Base-by-base conservation (phyloP, 148 eudicot genomes). In the Camellia japonica region DNA sequence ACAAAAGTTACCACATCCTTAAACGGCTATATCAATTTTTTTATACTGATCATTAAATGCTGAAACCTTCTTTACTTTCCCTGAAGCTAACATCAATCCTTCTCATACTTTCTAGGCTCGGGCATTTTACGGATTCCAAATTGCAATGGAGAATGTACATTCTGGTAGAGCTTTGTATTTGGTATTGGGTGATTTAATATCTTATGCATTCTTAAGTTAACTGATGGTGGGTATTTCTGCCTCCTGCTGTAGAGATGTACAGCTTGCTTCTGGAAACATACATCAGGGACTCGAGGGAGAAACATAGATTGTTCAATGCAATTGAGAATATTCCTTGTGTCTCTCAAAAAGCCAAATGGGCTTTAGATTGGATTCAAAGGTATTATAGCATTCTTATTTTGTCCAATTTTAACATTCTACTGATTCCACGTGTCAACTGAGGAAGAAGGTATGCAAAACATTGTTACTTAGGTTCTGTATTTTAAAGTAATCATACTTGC, bases 91-190 rank as follows among this genome's bases (percentile, higher is more conserved):
- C 60, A 55, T 44, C 12, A 30, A 51, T 41, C 61, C 54, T 80
- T 80, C 42, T 61, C 75, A 3, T 46, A 63, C 14, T 73, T 77
- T 15, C 68, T 67, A 93, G 97, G 98, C 98, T 58, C 92, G 96
- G n/a, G 98, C 98, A 73, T 94, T 94, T 78, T 94, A 94, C 65
- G 98, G 98, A 19, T 94, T 94, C 84, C 98, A 94, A 83, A 89
- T 88, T 73, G 98, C 98, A 13, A 92, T 92, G 89, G 98, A 92
- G 84, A 92, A 94, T 80, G 78, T 94, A 68, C 98, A 94, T 81
- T 94, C 96, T 76, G 97, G 97, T 88, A 85, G 13, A 61, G 10
- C 72, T 78, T 78, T 56, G 49, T 75, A 47, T 42, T 41, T 47
- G 38, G 19, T 77, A 16, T 15, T 65, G 64, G 58, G 38, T 71